Conservation (phyloP, 129 eudicot genomes). For the Silybum marianum region DNA sequence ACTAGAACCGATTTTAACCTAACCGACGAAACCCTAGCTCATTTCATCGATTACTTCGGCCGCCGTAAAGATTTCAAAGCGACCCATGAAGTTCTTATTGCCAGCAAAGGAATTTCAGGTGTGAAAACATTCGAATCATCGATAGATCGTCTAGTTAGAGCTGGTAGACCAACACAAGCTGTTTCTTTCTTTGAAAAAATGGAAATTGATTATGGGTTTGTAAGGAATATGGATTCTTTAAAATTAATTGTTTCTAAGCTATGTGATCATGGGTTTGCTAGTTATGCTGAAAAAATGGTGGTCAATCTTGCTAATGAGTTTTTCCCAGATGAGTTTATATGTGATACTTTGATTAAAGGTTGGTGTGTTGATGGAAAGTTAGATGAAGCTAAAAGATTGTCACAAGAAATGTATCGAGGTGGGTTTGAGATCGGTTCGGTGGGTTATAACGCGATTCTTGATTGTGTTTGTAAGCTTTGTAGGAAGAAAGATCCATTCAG, state of each 20-base stretch:
- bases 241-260: constrained; percentile 58
- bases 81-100: constrained; percentile 53
- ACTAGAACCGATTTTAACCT: constrained; percentile 46
- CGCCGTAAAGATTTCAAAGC: constrained; percentile 89
- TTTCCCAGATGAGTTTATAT: constrained; percentile 78
- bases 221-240: constrained; percentile 51
- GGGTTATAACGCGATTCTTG: constrained; percentile 79
- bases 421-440: constrained; percentile 73
- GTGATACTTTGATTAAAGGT: constrained; percentile 79
- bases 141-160: constrained; percentile 70
- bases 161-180: constrained; percentile 68
- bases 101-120: constrained; percentile 51
- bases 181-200: constrained; percentile 66
- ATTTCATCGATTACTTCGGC: constrained; percentile 75
- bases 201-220: constrained; percentile 81
- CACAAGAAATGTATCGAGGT: constrained; percentile 85
- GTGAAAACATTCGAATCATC: constrained; percentile 41
- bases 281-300: constrained; percentile 91
- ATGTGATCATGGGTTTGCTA: constrained; percentile 82
- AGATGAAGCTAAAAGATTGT: constrained; percentile 79
- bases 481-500: constrained; percentile 83
- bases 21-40: constrained; percentile 53
- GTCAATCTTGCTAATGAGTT: constrained; percentile 68
- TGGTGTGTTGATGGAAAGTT: constrained; percentile 92
- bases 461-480: constrained; percentile 88